These are phyloP conservation scores for Lentinula sp. DNA, from an alignment of 768 basidiomycete genomes.

Conservation along the genomic window DNA sequence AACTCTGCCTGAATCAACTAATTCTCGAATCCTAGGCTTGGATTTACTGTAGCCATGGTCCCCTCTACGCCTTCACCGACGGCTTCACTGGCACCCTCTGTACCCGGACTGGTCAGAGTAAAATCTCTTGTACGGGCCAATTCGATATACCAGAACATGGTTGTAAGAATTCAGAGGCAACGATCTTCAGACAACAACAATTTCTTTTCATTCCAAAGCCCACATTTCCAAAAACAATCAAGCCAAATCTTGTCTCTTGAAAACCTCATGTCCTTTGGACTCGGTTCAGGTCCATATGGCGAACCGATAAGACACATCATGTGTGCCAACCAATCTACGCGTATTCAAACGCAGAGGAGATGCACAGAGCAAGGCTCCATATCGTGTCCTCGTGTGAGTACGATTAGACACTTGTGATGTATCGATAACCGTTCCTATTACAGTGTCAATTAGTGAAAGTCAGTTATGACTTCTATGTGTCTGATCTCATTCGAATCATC, in stretches of 20 bases:
- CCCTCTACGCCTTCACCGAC: background rate
- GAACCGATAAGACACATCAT: conserved; percentile 16
- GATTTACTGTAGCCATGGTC: background rate
- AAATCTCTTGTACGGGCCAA: conserved; percentile 2
- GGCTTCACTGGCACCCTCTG: background rate
- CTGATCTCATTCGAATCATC: background rate
- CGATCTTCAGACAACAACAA: background rate
- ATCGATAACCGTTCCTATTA: background rate
- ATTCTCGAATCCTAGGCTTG: background rate
- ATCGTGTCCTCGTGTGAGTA: conserved; percentile 17
- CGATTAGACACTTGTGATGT: background rate
- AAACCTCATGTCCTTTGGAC: conserved; percentile 17
- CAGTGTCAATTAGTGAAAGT: conserved; percentile 24
- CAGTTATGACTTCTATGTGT: background rate
- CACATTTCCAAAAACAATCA: background rate
- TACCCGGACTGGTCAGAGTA: background rate
- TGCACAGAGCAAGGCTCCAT: conserved; percentile 14
- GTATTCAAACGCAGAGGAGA: background rate
- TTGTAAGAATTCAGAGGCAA: background rate
- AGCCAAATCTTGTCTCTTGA: conserved; percentile 10
- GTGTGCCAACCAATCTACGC: conserved; percentile 18
- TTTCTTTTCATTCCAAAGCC: background rate
- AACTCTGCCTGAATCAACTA: background rate
- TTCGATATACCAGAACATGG: background rate
- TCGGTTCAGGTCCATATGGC: conserved; percentile 21